Evolutionary conservation across 345 rosid species (phyloP).

Genomic region (Capsella bursapastoris): DNA sequence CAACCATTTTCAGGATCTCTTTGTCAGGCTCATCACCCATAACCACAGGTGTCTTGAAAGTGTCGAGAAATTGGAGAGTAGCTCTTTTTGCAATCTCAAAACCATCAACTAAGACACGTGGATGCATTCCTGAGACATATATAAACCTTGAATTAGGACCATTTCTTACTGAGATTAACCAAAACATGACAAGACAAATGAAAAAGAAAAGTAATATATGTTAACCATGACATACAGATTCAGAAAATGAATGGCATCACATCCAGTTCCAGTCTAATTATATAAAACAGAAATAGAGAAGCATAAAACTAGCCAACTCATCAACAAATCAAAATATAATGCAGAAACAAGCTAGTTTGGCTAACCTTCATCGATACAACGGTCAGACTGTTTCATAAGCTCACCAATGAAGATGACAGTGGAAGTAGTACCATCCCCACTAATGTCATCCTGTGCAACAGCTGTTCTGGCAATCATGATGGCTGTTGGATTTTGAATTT

Average conservation of each 20-base stretch:
- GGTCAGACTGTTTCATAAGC: constrained; percentile 96
- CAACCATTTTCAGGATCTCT: constrained; percentile 96
- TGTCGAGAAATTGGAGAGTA: constrained; percentile 88
- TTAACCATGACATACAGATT: constrained; percentile 7
- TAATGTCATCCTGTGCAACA: constrained; percentile 96
- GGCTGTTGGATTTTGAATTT: constrained; percentile 98
- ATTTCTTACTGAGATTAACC: neutral
- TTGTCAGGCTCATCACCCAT: constrained; percentile 94
- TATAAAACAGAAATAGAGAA: neutral
- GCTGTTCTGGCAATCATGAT: constrained; percentile 99
- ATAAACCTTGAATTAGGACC: constrained; percentile 9
- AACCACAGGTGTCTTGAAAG: constrained; percentile 92
- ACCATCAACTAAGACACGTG: constrained; percentile 98
- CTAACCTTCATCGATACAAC: constrained; percentile 94
- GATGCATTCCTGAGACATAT: constrained; percentile 82
- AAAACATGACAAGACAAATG: constrained; percentile 10
- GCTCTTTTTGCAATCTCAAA: constrained; percentile 96
- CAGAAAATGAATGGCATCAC: neutral
- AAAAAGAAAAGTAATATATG: neutral
- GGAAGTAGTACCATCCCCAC: constrained; percentile 97
- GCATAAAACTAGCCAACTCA: neutral
- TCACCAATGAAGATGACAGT: constrained; percentile 96
- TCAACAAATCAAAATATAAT: neutral
- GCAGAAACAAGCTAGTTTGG: neutral
- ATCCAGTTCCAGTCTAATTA: neutral